phyloP scores from a whole-genome alignment of 2,329 filamentous ascomycete species.

The Clarireedia sp. region DNA sequence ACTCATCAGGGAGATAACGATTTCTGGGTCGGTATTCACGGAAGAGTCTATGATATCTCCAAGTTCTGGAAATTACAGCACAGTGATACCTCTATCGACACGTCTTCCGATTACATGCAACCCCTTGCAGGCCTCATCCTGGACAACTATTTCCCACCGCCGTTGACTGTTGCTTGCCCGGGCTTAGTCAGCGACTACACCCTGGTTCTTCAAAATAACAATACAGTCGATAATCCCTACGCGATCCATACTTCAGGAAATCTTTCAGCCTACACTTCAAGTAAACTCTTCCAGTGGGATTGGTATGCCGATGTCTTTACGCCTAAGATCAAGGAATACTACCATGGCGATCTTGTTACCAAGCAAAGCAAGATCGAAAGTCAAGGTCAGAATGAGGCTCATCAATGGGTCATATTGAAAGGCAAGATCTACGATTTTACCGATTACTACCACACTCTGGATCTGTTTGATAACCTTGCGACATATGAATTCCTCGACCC shows the following conservation, averaged over 20 bases:
- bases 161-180: constrained; percentile 65
- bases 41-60: constrained; percentile 83
- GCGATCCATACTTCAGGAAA: constrained; percentile 67
- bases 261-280: constrained; percentile 45
- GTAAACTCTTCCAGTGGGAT: constrained; percentile 50
- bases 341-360: constrained; percentile 80
- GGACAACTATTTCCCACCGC: constrained; percentile 78
- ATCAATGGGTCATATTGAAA: constrained; percentile 74
- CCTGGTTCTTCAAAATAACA: constrained; percentile 55
- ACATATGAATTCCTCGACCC: constrained; percentile 66
- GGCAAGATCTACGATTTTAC: constrained; percentile 80
- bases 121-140: constrained; percentile 71
- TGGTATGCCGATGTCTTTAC: constrained; percentile 76
- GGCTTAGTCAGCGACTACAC: constrained; percentile 57
- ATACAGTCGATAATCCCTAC: constrained; percentile 42
- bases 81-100: constrained; percentile 61
- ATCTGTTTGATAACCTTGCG: constrained; percentile 41
- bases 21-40: constrained; percentile 81
- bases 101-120: constrained; percentile 58
- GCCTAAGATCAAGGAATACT: constrained; percentile 75
- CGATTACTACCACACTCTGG: constrained; percentile 76
- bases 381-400: constrained; percentile 59
- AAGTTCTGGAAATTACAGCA: constrained; percentile 84
- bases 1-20: constrained; percentile 65
- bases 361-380: constrained; percentile 48